A percentile compares a stretch with the other conserved stretches of the same genome.
These are phyloP conservation scores for Coprinellus aureogranulatus DNA, from an alignment of 768 basidiomycete species.

Conservation along the genomic window DNA sequence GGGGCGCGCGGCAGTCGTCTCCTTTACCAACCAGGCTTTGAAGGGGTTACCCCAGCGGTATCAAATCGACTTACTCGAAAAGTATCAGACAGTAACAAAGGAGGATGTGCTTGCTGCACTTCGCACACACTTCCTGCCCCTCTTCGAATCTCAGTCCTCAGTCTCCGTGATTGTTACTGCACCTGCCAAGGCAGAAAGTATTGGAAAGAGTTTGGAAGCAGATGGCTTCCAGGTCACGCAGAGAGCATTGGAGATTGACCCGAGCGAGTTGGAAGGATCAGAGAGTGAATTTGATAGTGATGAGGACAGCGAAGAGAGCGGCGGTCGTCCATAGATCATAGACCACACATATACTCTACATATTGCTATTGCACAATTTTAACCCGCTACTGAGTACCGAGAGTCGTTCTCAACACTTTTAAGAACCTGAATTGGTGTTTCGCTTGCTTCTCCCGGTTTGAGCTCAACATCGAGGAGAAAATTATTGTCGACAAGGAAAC, in stretches of 20 bases:
- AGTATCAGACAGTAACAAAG: conserved; percentile 76
- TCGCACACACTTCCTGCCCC: conserved; percentile 72
- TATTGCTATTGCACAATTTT: neutral
- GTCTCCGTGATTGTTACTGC: conserved; percentile 81
- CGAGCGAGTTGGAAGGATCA: conserved; percentile 45
- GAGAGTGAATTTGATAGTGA: conserved; percentile 1
- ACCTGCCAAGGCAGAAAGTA: conserved; percentile 73
- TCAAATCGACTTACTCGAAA: conserved; percentile 72
- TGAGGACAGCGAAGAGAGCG: neutral
- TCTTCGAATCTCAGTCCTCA: conserved; percentile 77
- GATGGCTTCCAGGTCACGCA: conserved; percentile 81
- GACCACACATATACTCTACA: neutral
- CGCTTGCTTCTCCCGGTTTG: conserved; percentile 70
- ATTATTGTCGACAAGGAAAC: conserved; percentile 86
- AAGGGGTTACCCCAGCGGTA: conserved; percentile 75
- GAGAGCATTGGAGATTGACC: conserved; percentile 62
- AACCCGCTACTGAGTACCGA: neutral
- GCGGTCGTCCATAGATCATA: neutral
- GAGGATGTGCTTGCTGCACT: conserved; percentile 72
- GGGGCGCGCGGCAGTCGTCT: conserved; percentile 76
- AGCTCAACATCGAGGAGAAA: conserved; percentile 80
- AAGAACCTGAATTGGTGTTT: conserved; percentile 62
- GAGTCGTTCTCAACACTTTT: conserved; percentile 6
- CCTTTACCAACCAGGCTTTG: conserved; percentile 90
- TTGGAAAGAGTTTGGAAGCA: conserved; percentile 57